Conservation (phyloP, 345 rosid species). For the Bruguiera gymnorhiza region DNA sequence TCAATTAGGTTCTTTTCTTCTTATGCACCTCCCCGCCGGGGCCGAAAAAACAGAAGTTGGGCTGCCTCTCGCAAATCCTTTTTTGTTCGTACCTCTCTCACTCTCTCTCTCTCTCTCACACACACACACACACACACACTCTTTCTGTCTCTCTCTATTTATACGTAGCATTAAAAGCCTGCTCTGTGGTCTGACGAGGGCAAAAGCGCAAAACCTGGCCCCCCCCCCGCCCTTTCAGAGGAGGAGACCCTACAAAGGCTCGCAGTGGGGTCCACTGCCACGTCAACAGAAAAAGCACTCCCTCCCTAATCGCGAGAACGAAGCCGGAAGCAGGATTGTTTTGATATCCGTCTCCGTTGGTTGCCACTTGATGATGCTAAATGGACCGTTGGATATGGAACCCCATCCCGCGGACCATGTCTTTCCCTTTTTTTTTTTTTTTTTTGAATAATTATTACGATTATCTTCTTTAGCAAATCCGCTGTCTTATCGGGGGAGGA, state of each 20-base stretch:
- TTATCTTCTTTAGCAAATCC: neutral
- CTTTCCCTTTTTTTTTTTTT: neutral
- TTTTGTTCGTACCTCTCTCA: no score
- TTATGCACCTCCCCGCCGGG: neutral
- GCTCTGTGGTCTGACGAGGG: no score
- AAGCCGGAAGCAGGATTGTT: constrained; percentile 6
- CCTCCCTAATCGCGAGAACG: constrained; percentile 14
- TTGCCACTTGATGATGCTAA: neutral
- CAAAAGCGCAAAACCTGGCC: constrained; percentile 5
- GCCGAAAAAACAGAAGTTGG: neutral
- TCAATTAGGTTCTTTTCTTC: no score
- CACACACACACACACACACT: no score
- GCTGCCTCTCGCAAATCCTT: neutral
- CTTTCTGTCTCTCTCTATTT: no score
- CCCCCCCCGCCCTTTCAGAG: constrained; percentile 5
- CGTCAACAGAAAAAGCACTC: neutral
- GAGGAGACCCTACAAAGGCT: neutral
- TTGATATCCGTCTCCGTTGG: constrained; percentile 3
- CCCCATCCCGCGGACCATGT: constrained; percentile 2
- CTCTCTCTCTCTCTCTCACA: neutral
- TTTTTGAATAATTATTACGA: neutral
- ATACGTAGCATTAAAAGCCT: no score
- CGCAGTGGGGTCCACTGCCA: constrained; percentile 6
- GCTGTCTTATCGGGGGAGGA: constrained; percentile 9
- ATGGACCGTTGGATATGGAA: neutral